Percentiles rank a stretch among this genome's conserved stretches.
Evolutionary conservation across 2,329 filamentous ascomycete species (phyloP).

Genomic region (Colletotrichum acutatum): DNA sequence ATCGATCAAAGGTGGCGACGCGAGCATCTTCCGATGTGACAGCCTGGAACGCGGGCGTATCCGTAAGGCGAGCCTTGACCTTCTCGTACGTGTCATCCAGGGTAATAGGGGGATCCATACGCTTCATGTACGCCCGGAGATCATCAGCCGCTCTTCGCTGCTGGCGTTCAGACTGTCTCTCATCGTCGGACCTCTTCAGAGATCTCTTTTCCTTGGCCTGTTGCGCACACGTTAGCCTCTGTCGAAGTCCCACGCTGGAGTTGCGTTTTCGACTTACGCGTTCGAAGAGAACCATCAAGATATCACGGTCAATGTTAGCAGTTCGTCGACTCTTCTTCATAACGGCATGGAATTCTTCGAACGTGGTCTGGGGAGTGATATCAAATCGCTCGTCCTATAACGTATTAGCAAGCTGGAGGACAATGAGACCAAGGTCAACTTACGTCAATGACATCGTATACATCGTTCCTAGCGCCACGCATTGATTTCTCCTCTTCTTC

Average conservation of each 20-base stretch:
- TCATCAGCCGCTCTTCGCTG: slow-evolving; percentile 87
- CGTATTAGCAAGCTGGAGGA: slow-evolving; percentile 48
- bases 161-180: slow-evolving; percentile 85
- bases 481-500: slow-evolving; percentile 94
- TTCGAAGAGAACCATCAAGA: slow-evolving; percentile 84
- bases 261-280: slow-evolving; percentile 66
- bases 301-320: slow-evolving; percentile 85
- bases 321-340: slow-evolving; percentile 90
- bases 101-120: slow-evolving; percentile 84
- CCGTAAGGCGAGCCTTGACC: slow-evolving; percentile 82
- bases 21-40: slow-evolving; percentile 86
- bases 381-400: slow-evolving; percentile 89
- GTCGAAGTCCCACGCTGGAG: background rate
- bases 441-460: slow-evolving; percentile 89
- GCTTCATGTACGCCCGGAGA: slow-evolving; percentile 87
- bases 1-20: slow-evolving; percentile 88
- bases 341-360: slow-evolving; percentile 86
- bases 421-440: slow-evolving; percentile 46
- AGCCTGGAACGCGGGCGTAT: slow-evolving; percentile 85
- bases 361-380: slow-evolving; percentile 84
- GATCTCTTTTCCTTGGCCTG: slow-evolving; percentile 87
- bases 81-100: slow-evolving; percentile 88
- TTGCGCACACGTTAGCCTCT: slow-evolving; percentile 12
- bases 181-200: slow-evolving; percentile 80
- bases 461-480: slow-evolving; percentile 82